phyloP scores from a whole-genome alignment of 2,329 filamentous ascomycete species.

The Graphiopsis chlorocephala region DNA sequence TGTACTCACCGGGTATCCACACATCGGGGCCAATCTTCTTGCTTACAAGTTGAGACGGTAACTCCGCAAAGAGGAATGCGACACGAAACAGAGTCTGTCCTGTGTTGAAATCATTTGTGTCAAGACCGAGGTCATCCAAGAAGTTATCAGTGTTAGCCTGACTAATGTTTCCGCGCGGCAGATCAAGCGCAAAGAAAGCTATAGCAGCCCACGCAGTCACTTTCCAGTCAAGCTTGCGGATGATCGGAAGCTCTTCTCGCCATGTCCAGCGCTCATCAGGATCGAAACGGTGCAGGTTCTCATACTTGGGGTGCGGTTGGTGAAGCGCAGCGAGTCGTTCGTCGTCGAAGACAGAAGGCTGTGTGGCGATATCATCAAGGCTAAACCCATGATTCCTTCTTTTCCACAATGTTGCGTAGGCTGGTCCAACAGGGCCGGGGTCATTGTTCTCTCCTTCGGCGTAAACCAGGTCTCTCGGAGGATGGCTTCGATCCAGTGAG shows the following conservation, averaged over 20 bases:
- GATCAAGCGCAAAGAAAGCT: slow-evolving; percentile 26
- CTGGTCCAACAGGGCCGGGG: not conserved
- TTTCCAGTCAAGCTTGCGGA: slow-evolving; percentile 21
- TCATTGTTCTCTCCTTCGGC: not conserved
- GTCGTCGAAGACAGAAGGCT: slow-evolving; percentile 43
- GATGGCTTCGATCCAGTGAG: not conserved
- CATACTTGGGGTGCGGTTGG: slow-evolving; percentile 53
- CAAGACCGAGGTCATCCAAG: slow-evolving; percentile 20
- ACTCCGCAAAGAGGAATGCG: slow-evolving; percentile 64
- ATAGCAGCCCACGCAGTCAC: slow-evolving; percentile 13
- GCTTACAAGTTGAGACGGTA: slow-evolving; percentile 40
- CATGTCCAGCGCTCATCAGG: slow-evolving; percentile 43
- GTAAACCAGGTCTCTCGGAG: not conserved
- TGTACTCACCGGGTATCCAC: slow-evolving; percentile 35
- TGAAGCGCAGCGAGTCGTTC: slow-evolving; percentile 51
- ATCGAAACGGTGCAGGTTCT: slow-evolving; percentile 49
- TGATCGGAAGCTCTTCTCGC: slow-evolving; percentile 39
- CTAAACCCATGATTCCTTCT: not conserved
- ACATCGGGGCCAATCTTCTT: slow-evolving; percentile 47
- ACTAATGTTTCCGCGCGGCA: slow-evolving; percentile 26
- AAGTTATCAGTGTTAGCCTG: slow-evolving; percentile 26
- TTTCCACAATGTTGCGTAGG: not conserved
- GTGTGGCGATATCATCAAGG: slow-evolving; percentile 21
- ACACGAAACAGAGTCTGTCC: slow-evolving; percentile 63
- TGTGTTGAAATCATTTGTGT: slow-evolving; percentile 50